Conservation (phyloP, 2,329 filamentous ascomycete species). For the Colletotrichum melonis region DNA sequence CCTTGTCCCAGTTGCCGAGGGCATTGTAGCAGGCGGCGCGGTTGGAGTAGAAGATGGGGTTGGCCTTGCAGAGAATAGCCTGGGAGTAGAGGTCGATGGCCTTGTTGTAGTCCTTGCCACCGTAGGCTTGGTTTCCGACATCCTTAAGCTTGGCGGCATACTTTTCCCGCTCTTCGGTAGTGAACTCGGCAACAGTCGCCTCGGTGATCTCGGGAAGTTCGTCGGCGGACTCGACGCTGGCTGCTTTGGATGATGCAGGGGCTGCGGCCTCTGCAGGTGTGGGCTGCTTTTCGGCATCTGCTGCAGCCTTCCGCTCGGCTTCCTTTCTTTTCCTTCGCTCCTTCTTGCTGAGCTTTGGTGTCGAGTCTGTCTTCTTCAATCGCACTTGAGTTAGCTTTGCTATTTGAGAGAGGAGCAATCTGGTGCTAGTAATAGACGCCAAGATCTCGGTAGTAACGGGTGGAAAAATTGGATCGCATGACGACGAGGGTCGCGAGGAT, state of each 20-base stretch:
- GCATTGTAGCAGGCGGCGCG: conserved; percentile 97
- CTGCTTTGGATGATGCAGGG: conserved; percentile 58
- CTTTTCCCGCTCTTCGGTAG: conserved; percentile 79
- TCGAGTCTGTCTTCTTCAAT: conserved; percentile 51
- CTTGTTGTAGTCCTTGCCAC: conserved; percentile 90
- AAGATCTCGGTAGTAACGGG: conserved; percentile 18
- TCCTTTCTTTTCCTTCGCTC: conserved; percentile 90
- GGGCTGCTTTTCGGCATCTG: conserved; percentile 51
- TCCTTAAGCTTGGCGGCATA: conserved; percentile 94
- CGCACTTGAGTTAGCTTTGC: conserved; percentile 31
- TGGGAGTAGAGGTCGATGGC: conserved; percentile 96
- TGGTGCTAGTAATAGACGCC: not conserved
- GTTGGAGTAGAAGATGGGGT: conserved; percentile 99
- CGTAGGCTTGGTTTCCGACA: conserved; percentile 95
- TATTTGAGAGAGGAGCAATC: not conserved
- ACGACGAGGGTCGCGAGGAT: conserved; percentile 9
- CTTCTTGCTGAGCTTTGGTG: conserved; percentile 87
- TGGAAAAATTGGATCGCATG: conserved; percentile 23
- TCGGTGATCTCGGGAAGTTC: conserved; percentile 78
- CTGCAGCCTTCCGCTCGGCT: conserved; percentile 69
- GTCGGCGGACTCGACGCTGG: conserved; percentile 68
- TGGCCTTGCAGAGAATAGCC: conserved; percentile 95
- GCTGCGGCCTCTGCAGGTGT: conserved; percentile 41
- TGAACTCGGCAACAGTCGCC: conserved; percentile 62
- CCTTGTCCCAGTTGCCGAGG: conserved; percentile 91